Base-by-base conservation (phyloP, 768 basidiomycete species). In the Tylopilus vinaceipallidus region DNA sequence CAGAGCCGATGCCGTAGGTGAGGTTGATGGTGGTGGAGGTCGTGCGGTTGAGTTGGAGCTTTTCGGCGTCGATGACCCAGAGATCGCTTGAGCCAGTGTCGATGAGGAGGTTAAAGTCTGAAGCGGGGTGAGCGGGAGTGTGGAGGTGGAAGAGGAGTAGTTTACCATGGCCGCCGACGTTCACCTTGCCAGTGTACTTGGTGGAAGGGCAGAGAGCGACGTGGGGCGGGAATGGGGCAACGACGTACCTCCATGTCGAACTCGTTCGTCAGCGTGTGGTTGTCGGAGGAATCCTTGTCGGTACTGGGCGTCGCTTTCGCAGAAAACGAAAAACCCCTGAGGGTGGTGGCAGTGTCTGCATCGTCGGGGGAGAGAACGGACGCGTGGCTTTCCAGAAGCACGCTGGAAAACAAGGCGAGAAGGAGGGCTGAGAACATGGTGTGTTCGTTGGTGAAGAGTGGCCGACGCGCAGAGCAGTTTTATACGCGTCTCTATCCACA, bases 1-100 rank as follows among this genome's bases (percentile, higher is more conserved):
- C 72, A 14, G 60, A 61, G 14, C 75, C 75, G n/a, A 67, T 57
- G 17, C 73, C 75, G 52, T 73, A 77, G 17, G 66, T 64, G 30
- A 68, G 56, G 39, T 63, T 62, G 2, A 66, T 55, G 24, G 58
- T 52, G 11, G 68, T 58, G 38, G 64, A 59, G 12, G 73, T 71
- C 26, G 54, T 45, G n/a, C 61, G 62, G 27, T 61, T 60, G 10
- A 71, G 42, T 6, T 65, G 48, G 11, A 73, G 48, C 6, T 56
- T 66, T 46, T 56, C 45, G 40, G 30, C 26, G 22, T 33, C 20
- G 19, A 41, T 16, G 20, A 66, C 54, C 65, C 65, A 68, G 38
- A 66, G 56, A 42, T 66, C 67, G 44, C 65, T 66, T 39, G 65
- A 66, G 27, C 65, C 65, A 0, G 67, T 66, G 36, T 66, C 65